Evolutionary conservation across 805 yeast genomes (phyloP), one percentile per base, ranked within the genome.

Genomic region (Tetrapisispora arboricola): DNA sequence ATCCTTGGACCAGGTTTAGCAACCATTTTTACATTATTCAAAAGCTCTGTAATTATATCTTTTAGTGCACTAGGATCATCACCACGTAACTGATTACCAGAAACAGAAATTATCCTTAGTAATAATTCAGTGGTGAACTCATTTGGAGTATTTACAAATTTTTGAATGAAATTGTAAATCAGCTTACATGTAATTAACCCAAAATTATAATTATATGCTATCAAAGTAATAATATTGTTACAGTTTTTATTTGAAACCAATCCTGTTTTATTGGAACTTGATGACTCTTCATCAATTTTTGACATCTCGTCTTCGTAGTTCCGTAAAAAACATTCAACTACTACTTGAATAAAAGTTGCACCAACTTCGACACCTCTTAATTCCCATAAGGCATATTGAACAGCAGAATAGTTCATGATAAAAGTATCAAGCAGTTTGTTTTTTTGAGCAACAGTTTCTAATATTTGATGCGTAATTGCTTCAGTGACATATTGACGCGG

Each of bases 41-140:
- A 41, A 21, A 61, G 39, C 15, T 49, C 52, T 2, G 63, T 49
- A 11, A 87, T 76, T 36, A 90, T 87, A 32, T 84, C 88, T 55
- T 83, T 87, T 40, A 92, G 68, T 0, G 96, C 80, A 9, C 72
- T 60, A 1, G 97, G 94, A 57, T 92, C 98, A 58, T 92, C 98
- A 4, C 84, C 65, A 55, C 98, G 76, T 62, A 92, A 74, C 54
- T 84, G 85, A 9, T 78, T 72, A 33, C 98, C 99, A 10, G 87
- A 75, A 27, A 76, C 76, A 38, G 82, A 73, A 17, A 92, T 68
- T 16, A 90, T 66, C 49, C 80, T 75, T 39, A 90, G 64, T 37
- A 92, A 66, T 15, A 85, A 61, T 50, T 88, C 97, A 2, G 95
- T 83, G 48, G 81, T 80, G 16, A 66, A 49, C 57, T 88, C 96